A percentile compares a stretch with the other conserved stretches of the same genome.
Evolutionary conservation across 2,329 filamentous ascomycete species (phyloP).

Genomic region (Clonostachys sp.): DNA sequence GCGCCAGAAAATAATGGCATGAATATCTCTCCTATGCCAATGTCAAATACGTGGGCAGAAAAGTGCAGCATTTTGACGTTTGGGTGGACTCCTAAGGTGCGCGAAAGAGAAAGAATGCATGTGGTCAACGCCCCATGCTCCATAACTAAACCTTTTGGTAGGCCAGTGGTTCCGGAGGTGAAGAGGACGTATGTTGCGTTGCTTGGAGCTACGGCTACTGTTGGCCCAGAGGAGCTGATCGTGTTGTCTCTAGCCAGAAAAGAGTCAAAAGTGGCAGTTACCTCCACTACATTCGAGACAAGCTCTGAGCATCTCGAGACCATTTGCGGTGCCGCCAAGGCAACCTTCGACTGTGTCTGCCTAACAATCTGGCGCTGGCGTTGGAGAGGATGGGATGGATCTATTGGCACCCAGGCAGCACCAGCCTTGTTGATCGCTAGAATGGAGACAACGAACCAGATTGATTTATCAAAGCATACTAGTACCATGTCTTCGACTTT

Average conservation of each 20-base stretch:
- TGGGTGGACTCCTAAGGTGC: conserved; percentile 1
- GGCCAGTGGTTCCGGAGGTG: conserved; percentile 15
- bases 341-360: not conserved
- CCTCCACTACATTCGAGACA: not conserved
- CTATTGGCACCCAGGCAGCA: conserved; percentile 12
- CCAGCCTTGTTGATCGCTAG: conserved; percentile 13
- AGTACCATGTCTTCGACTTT: conserved; percentile 5
- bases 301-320: not conserved
- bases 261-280: not conserved
- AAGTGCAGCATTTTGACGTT: conserved; percentile 8
- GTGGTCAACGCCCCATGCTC: conserved; percentile 10
- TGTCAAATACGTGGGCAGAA: conserved; percentile 9
- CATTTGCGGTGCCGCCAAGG: not conserved
- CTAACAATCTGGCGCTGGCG: not conserved
- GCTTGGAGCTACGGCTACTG: not conserved
- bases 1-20: conserved; percentile 6
- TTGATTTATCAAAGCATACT: conserved; percentile 10
- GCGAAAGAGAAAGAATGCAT: conserved; percentile 1
- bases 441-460: conserved; percentile 7
- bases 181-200: conserved; percentile 13
- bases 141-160: conserved; percentile 13
- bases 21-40: conserved; percentile 7
- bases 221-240: not conserved
- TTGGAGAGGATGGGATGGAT: conserved; percentile 3
- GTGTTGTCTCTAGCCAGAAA: not conserved